Base-by-base conservation (phyloP, 805 yeast species). In the Metschnikowia corniflorae region DNA sequence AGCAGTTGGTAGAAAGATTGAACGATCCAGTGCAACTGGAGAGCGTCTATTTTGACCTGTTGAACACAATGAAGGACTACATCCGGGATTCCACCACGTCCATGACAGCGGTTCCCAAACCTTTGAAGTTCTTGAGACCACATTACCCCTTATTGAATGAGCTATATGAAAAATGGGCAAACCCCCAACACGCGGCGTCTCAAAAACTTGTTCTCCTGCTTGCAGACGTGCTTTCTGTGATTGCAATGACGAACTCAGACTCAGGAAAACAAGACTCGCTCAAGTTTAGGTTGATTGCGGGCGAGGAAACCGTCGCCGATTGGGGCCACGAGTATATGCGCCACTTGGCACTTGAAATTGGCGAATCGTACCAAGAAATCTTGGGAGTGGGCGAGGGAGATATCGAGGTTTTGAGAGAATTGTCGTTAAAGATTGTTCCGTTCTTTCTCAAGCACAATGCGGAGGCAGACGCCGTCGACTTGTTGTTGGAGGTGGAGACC, bases 261-360 rank as follows among this genome's bases (percentile, higher is more conserved):
- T 80, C 78, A 33, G 87, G 86, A 41, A 77, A 80, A 44, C 76
- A 83, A 35, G 95, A 87, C 45, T 80, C 89, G 13, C 71, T 89
- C 40, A 81, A 79, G 55, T 93, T 78, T 64, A 77, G 97, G 55
- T 70, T 93, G 50, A 55, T 68, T 41, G 59, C 73, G 20, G 73
- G 86, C 3, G 73, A 68, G 31, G 71, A 68, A 21, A 73, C 78
- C 33, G 74, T 85, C 43, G 80, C 81, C 34, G 84, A 80, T 53
- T 93, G 98, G 99, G 99, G 98, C 29, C 97, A 93, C 60, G 99
- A 93, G 64, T 93, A 93, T 60, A 78, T 91, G 54, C 88, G 98
- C 57, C 97, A 93, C 65, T 72, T 93, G 54, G 95, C 98, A 2
- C 68, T 93, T 43, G 97, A 93, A 64, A 86, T 93, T 51, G 97